phyloP scores from a whole-genome alignment of 352 stramenopile genomes.

The Thraustochytrium striatum region DNA sequence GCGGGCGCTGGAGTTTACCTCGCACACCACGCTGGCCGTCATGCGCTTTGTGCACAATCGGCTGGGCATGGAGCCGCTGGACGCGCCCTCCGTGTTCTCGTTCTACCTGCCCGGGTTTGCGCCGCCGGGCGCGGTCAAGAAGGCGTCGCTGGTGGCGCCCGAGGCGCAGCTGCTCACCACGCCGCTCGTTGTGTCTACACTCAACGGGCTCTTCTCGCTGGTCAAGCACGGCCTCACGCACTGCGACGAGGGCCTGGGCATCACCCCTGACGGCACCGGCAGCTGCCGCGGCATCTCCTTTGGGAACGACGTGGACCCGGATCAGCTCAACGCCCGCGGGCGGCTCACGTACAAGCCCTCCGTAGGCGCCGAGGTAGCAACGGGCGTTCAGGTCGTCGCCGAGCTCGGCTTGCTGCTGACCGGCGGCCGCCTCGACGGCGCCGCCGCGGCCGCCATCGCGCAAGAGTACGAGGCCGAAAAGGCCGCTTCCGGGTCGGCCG shows the following conservation, averaged over 20 bases:
- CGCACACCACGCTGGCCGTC: slow-evolving; percentile 1
- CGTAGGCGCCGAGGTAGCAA: neutral
- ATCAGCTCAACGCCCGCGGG: too few species aligned
- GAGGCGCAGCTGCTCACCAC: slow-evolving; percentile 59
- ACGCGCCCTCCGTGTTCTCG: slow-evolving; percentile 61
- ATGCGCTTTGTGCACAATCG: slow-evolving; percentile 50
- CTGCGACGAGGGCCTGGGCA: slow-evolving; percentile 51
- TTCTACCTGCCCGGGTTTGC: slow-evolving; percentile 60
- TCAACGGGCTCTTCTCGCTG: slow-evolving; percentile 60
- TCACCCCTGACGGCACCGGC: neutral
- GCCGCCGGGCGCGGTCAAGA: slow-evolving; percentile 50
- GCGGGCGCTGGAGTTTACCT: slow-evolving; percentile 26
- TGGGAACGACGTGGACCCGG: too few species aligned
- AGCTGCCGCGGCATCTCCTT: neutral
- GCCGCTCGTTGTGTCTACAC: slow-evolving; percentile 56
- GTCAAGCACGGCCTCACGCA: slow-evolving; percentile 54
- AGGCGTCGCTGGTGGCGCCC: slow-evolving; percentile 54
- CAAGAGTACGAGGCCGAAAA: neutral
- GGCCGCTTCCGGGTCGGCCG: neutral
- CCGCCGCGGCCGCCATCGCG: slow-evolving; percentile 45
- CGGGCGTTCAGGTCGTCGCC: slow-evolving; percentile 53
- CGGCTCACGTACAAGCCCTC: neutral
- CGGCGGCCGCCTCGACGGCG: slow-evolving; percentile 54
- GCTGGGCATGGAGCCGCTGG: slow-evolving; percentile 60
- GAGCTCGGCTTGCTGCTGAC: slow-evolving; percentile 61